A percentile compares a stretch with the other conserved stretches of the same genome.
These are phyloP conservation scores for Rachicladosporium sp. DNA, from an alignment of 2,329 filamentous ascomycete genomes.

Conservation along the genomic window DNA sequence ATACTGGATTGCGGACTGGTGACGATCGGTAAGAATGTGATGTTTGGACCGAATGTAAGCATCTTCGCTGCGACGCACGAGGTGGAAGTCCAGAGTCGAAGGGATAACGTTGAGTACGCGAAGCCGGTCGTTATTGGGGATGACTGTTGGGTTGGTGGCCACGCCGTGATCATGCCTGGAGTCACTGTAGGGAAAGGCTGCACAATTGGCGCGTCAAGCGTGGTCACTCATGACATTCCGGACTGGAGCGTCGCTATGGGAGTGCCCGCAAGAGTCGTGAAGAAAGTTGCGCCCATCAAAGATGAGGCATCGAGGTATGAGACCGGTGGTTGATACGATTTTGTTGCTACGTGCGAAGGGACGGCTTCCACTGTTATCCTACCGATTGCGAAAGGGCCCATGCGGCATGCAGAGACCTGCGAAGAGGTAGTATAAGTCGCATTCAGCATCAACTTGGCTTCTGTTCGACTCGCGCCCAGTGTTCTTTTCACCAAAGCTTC, in stretches of 20 bases:
- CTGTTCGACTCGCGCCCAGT: too few relatives aligned
- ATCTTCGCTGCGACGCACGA: constrained; percentile 44
- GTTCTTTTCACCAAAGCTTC: too few relatives aligned
- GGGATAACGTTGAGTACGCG: constrained; percentile 39
- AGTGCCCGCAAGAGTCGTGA: constrained; percentile 11
- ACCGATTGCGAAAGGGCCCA: too few relatives aligned
- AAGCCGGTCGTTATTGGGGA: constrained; percentile 35
- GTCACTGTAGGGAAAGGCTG: constrained; percentile 14
- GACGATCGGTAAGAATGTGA: constrained; percentile 39
- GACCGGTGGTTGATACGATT: too few relatives aligned
- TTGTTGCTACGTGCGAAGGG: too few relatives aligned
- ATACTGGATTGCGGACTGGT: constrained; percentile 42
- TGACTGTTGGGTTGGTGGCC: constrained; percentile 14
- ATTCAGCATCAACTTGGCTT: too few relatives aligned
- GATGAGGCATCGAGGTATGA: not conserved
- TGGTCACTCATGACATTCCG: constrained; percentile 13
- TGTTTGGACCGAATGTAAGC: constrained; percentile 41
- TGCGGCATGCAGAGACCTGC: too few relatives aligned
- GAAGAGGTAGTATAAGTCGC: too few relatives aligned
- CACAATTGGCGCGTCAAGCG: constrained; percentile 13
- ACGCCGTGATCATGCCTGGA: constrained; percentile 16
- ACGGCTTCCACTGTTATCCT: too few relatives aligned
- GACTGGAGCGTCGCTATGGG: constrained; percentile 16
- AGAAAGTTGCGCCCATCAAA: constrained; percentile 11
- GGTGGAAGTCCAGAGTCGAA: constrained; percentile 35